These are phyloP conservation scores for Apiospora phragmitis DNA, from an alignment of 2,329 filamentous ascomycete genomes.

Conservation along the genomic window DNA sequence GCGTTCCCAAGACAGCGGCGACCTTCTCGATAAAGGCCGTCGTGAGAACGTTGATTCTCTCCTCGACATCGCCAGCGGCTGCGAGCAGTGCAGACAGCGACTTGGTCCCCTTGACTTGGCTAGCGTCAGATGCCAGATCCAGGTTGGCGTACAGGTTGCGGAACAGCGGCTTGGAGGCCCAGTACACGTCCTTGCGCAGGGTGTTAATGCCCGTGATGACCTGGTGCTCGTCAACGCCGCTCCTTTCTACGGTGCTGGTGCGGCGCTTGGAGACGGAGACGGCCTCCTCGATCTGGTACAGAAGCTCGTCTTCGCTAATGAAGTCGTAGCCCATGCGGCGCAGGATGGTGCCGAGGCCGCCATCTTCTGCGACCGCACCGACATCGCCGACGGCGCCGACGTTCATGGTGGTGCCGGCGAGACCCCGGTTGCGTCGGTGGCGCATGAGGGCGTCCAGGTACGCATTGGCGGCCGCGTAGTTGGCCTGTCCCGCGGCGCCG, in stretches of 20 bases:
- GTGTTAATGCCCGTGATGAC: slow-evolving; percentile 48
- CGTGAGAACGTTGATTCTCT: slow-evolving; percentile 19
- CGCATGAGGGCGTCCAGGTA: slow-evolving; percentile 23
- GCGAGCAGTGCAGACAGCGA: slow-evolving; percentile 19
- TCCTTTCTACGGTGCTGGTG: slow-evolving; percentile 28
- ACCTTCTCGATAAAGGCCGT: slow-evolving; percentile 30
- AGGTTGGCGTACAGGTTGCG: slow-evolving; percentile 30
- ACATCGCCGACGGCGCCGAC: slow-evolving; percentile 24
- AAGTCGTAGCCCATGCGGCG: slow-evolving; percentile 18
- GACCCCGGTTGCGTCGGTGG: slow-evolving; percentile 13
- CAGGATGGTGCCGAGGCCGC: slow-evolving; percentile 24
- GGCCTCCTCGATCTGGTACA: slow-evolving; percentile 24
- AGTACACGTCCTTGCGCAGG: slow-evolving; percentile 54
- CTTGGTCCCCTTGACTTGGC: slow-evolving; percentile 20
- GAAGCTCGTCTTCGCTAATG: slow-evolving; percentile 24
- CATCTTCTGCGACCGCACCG: slow-evolving; percentile 23
- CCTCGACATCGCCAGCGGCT: slow-evolving; percentile 12
- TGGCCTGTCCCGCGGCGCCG: slow-evolving; percentile 22
- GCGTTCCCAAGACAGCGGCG: slow-evolving; percentile 22
- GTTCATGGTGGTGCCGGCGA: slow-evolving; percentile 16
- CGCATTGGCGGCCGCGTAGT: slow-evolving; percentile 25
- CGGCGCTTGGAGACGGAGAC: slow-evolving; percentile 17
- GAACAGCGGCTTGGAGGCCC: slow-evolving; percentile 40
- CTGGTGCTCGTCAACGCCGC: slow-evolving; percentile 17
- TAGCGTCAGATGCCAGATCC: slow-evolving; percentile 23